Conservation (phyloP, 106 monocot genomes). For the Cymbidium sinense region DNA sequence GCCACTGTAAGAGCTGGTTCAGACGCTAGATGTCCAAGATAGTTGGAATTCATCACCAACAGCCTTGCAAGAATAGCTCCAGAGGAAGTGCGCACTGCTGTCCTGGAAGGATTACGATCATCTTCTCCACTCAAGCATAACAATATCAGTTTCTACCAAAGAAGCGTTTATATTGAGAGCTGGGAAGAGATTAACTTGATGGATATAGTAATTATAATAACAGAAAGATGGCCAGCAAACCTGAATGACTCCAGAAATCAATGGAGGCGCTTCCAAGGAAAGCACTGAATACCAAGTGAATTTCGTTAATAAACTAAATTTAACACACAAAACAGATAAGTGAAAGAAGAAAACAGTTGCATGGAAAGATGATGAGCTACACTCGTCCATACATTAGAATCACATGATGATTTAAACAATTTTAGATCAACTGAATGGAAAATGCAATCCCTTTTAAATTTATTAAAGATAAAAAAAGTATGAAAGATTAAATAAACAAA, state of each 20-base stretch:
- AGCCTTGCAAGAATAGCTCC: too few species aligned
- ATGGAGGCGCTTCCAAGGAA: slow-evolving; percentile 71
- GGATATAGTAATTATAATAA: neutral
- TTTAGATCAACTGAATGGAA: neutral
- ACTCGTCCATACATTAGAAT: neutral
- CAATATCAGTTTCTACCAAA: slow-evolving; percentile 64
- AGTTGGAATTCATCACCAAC: too few species aligned
- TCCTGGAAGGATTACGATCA: too few species aligned
- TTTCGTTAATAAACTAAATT: slow-evolving; percentile 7
- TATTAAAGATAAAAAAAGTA: neutral
- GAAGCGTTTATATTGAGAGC: neutral
- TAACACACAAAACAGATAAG: neutral
- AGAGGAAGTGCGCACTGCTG: too few species aligned
- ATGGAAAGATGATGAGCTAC: neutral
- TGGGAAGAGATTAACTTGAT: neutral
- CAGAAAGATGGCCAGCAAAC: slow-evolving; percentile 25
- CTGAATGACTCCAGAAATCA: slow-evolving; percentile 78
- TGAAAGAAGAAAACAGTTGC: neutral
- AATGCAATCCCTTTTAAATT: neutral
- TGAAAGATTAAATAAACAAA: too few species aligned
- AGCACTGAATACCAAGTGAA: slow-evolving; percentile 49
- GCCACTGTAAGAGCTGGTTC: too few species aligned
- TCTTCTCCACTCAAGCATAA: too few species aligned
- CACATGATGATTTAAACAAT: neutral
- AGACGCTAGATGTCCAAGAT: too few species aligned